phyloP scores from a whole-genome alignment of 495 filamentous ascomycete genomes.

The Xylaria acuta region DNA sequence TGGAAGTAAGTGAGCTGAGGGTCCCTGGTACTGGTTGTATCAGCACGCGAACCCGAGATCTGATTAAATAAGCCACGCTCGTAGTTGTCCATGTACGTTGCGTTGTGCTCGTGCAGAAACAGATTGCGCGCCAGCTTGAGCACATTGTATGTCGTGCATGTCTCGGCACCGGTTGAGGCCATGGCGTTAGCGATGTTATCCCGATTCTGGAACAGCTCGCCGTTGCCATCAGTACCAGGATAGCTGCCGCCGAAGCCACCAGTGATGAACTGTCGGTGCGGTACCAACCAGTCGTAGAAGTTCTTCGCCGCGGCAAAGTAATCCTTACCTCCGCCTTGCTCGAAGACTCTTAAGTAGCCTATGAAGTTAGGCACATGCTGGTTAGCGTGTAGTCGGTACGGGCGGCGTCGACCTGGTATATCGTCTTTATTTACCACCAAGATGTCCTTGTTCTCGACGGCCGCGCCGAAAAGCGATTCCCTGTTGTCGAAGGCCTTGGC shows the following conservation, averaged over 20 bases:
- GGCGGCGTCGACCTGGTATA: conserved; percentile 30
- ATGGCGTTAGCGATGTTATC: conserved; percentile 43
- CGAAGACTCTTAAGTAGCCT: conserved; percentile 40
- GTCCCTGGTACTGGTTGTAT: conserved; percentile 28
- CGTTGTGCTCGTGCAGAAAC: conserved; percentile 37
- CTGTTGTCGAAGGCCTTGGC: conserved; percentile 44
- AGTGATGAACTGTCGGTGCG: conserved; percentile 40
- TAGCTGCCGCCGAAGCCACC: conserved; percentile 36
- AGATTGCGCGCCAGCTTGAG: conserved; percentile 45
- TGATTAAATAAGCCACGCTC: conserved; percentile 44
- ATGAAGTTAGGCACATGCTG: conserved; percentile 45
- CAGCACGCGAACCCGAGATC: conserved; percentile 40
- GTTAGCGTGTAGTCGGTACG: conserved; percentile 41
- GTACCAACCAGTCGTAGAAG: conserved; percentile 41
- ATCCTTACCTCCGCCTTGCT: conserved; percentile 38
- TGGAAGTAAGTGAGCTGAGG: conserved; percentile 44
- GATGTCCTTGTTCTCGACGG: conserved; percentile 30
- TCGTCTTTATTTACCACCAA: conserved; percentile 28
- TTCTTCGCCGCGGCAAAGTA: conserved; percentile 43
- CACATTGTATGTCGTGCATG: conserved; percentile 44
- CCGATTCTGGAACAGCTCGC: conserved; percentile 44
- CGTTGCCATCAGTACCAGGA: conserved; percentile 37
- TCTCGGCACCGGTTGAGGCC: conserved; percentile 39
- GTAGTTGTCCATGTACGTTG: conserved; percentile 46
- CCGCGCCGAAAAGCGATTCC: conserved; percentile 39